Conservation (phyloP, 345 rosid genomes). For the Eucalyptus cladocalyx region DNA sequence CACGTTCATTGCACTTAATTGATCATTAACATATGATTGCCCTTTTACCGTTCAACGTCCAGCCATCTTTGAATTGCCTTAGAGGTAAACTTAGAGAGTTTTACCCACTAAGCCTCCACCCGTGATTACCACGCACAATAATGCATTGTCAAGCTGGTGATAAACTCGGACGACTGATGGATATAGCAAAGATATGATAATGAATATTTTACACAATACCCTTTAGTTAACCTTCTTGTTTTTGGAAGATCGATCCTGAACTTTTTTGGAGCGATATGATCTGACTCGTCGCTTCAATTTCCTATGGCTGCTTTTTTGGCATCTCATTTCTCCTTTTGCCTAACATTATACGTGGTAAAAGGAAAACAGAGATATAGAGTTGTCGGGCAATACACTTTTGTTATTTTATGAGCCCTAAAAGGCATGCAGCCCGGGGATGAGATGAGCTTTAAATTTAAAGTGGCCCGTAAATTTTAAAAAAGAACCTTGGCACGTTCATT, state of each 20-base stretch:
- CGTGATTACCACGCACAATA: not conserved
- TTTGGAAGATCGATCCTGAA: not conserved
- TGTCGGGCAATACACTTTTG: no score
- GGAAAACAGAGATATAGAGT: not conserved
- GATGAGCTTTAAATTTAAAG: not conserved
- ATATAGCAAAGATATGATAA: not conserved
- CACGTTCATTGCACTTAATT: not conserved
- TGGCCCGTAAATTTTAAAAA: not conserved
- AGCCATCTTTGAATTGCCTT: not conserved
- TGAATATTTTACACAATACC: not conserved
- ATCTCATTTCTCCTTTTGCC: not conserved
- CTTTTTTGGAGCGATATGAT: not conserved
- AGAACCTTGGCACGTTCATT: not conserved
- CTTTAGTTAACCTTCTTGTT: not conserved
- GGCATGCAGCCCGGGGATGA: not conserved
- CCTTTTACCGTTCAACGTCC: not conserved
- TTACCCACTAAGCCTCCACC: not conserved
- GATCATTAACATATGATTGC: not conserved
- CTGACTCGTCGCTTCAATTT: not conserved
- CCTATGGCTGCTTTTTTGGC: not conserved
- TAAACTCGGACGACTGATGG: not conserved
- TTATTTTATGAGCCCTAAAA: not conserved
- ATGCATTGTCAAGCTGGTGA: no score
- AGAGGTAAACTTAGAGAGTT: not conserved
- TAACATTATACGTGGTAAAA: not conserved